Evolutionary conservation across 129 eudicot genomes (phyloP), one percentile per base, ranked within the genome.

Genomic region (Escallonia rubra): DNA sequence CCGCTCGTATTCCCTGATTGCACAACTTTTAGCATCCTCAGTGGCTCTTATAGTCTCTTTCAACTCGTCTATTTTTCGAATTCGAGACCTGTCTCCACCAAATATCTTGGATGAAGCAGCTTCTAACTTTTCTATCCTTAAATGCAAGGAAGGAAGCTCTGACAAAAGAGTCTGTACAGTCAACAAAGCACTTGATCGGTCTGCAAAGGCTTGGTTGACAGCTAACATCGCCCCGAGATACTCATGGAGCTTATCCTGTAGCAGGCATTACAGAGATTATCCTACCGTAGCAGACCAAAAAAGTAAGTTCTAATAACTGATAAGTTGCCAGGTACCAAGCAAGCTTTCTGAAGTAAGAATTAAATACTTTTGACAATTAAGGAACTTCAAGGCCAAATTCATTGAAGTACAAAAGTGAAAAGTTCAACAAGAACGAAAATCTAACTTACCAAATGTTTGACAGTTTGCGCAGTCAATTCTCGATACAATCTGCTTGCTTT

Each of bases 231-330:
- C 87, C 66, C 96, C 98, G 40, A 93, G 95, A 64, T 93, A 89
- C 16, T 93, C 98, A 79, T 93, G 98, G 48, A 93, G 95, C 84
- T 89, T 86, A 79, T 86, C 98, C 98, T 93, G 90, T 70, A 80
- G 12, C 61, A 68, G 38, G 45, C 57, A 51, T 38, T 7, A 1
- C 1, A 47, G 9, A 62, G 15, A 65, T 39, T n/a, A 9, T 46
- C 2, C 67, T 10, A 50, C 46, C 6, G 47, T 47, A 59, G 43
- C 49, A 10, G 8, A 10, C 50, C 48, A 41, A 46, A 46, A 46
- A 9, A 5, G 50, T 46, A 5, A 46, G 8, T 46, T 46, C 50
- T 5, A 9, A 6, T 46, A 46, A 46, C 50, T 46, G 10, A 46
- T 6, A 46, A 46, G 50, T 46, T 6, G 50, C 50, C 10, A 46